These are phyloP conservation scores for Solanum sitiens DNA, from an alignment of 257 asterid species.

Conservation along the genomic window DNA sequence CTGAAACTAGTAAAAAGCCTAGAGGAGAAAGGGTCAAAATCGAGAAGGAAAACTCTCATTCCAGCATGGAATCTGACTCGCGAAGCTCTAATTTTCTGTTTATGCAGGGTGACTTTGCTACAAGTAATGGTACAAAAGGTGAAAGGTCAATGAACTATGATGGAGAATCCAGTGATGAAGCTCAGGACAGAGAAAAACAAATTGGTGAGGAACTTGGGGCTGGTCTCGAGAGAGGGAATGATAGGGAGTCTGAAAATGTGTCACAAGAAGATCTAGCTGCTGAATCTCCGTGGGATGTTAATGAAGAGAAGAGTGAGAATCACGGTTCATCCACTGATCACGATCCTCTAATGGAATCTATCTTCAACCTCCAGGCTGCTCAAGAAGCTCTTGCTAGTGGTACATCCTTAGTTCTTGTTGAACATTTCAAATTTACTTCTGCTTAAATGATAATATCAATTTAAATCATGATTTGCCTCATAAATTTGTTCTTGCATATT, in stretches of 20 bases:
- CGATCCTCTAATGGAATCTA: conserved; percentile 42
- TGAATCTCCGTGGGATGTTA: conserved; percentile 36
- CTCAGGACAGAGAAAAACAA: conserved; percentile 21
- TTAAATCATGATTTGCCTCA: not conserved
- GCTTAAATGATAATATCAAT: not conserved
- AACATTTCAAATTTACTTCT: not conserved
- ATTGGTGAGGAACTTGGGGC: conserved; percentile 27
- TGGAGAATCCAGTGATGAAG: conserved; percentile 53
- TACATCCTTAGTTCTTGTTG: conserved; percentile 8
- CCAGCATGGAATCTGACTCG: conserved; percentile 95
- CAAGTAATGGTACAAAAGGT: conserved; percentile 37
- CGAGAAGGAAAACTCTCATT: conserved; percentile 82
- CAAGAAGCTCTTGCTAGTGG: conserved; percentile 64
- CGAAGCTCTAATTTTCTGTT: conserved; percentile 60
- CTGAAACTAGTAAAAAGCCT: conserved; percentile 40
- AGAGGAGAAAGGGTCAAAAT: conserved; percentile 62
- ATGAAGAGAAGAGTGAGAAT: conserved; percentile 40
- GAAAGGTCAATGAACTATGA: conserved; percentile 32
- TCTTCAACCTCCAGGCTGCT: conserved; percentile 38
- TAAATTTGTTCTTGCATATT: not conserved
- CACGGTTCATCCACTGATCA: conserved; percentile 25
- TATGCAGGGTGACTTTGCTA: conserved; percentile 52
- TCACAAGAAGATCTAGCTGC: conserved; percentile 33
- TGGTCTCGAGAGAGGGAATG: conserved; percentile 26
- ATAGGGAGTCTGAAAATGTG: conserved; percentile 29